A percentile compares a stretch with the other conserved stretches of the same genome.
Evolutionary conservation across 441 rosid genomes (phyloP).

Genomic region (Populus hybrid): DNA sequence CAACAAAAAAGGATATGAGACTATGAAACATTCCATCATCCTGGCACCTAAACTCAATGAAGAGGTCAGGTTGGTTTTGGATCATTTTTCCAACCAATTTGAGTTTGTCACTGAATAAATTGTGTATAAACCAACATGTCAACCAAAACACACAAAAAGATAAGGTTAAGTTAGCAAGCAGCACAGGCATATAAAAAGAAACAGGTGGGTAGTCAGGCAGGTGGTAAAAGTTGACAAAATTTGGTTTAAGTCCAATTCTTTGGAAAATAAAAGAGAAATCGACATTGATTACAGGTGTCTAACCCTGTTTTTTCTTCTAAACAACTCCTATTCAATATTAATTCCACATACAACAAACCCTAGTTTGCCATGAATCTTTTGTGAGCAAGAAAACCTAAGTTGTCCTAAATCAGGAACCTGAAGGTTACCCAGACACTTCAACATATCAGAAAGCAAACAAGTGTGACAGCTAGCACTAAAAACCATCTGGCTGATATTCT

Average conservation of each 20-base stretch:
- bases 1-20: constrained; percentile 8
- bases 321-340: neutral
- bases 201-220: neutral
- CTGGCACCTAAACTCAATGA: neutral
- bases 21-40: neutral
- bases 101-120: neutral
- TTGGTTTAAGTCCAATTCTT: neutral
- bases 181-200: neutral
- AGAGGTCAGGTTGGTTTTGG: neutral
- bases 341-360: neutral
- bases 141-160: neutral
- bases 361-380: neutral
- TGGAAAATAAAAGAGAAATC: neutral
- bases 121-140: neutral
- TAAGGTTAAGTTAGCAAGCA: neutral
- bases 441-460: neutral
- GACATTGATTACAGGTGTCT: neutral
- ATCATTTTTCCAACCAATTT: neutral
- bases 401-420: neutral
- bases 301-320: neutral
- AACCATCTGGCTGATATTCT: constrained; percentile 5
- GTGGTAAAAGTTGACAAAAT: neutral
- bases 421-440: neutral
- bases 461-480: neutral
- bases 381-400: neutral